Percentiles rank a stretch among this genome's conserved stretches.
phyloP scores from a whole-genome alignment of 306 rosid genomes.

The Cucumis cinereus region DNA sequence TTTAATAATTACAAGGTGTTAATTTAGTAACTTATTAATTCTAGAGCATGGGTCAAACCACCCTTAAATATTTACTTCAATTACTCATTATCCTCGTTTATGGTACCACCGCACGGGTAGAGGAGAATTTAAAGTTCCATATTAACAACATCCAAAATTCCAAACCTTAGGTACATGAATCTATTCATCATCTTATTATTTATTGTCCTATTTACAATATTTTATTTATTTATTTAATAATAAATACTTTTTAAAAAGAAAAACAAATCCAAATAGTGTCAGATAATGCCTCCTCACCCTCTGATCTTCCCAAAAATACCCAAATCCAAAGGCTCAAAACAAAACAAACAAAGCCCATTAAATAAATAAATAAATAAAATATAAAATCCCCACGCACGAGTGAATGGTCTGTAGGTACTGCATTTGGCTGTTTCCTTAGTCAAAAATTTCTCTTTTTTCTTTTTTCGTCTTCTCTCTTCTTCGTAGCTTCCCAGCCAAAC shows the following conservation, averaged over 20 bases:
- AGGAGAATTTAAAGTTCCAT: background rate
- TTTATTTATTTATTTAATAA: too few species aligned
- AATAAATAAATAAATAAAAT: background rate
- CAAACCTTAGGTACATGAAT: background rate
- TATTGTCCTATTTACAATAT: too few species aligned
- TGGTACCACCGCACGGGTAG: too few species aligned
- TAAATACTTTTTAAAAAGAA: background rate
- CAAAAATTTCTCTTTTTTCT: background rate
- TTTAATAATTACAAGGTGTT: too few species aligned
- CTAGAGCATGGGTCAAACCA: too few species aligned
- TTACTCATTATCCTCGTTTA: too few species aligned
- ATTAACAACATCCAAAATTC: background rate
- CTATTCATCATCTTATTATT: background rate
- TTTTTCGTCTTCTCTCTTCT: background rate
- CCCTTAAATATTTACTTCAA: too few species aligned
- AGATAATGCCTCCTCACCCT: background rate
- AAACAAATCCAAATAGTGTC: background rate
- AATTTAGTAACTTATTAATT: too few species aligned
- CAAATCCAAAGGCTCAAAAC: background rate
- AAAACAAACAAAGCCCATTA: background rate
- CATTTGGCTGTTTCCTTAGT: background rate
- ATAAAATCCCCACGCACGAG: background rate
- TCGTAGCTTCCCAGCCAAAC: background rate
- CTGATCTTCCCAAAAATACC: background rate
- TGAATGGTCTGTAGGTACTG: background rate